Evolutionary conservation across 768 basidiomycete species (phyloP), one percentile per base, ranked within the genome.

Genomic region (Coprinopsis strossmayeri): DNA sequence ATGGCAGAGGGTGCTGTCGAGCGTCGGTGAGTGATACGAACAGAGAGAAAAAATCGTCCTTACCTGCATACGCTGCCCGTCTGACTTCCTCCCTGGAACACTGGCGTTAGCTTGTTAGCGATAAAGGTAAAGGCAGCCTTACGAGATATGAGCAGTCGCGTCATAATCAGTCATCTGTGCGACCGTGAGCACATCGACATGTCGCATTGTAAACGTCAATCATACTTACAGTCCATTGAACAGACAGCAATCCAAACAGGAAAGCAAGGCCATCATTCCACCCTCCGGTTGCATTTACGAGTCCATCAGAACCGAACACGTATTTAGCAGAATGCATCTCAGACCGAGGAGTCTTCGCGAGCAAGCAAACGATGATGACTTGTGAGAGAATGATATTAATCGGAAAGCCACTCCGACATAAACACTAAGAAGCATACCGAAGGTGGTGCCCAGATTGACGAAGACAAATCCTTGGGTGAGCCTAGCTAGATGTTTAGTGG

Each of bases 191-290:
- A n/a, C n/a, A n/a, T n/a, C n/a, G n/a, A n/a, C n/a, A n/a, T n/a
- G n/a, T n/a, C n/a, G n/a, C n/a, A n/a, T n/a, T n/a, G n/a, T n/a
- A n/a, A n/a, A n/a, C n/a, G n/a, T n/a, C n/a, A n/a, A n/a, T n/a
- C n/a, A n/a, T n/a, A n/a, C 82, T 27, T 57, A 88, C 83, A 55
- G 87, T 89, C 87, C 89, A 91, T 61, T 91, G 89, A 18, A 94
- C 91, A 50, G 82, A 86, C 24, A 93, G 72, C 44, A 93, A 65
- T 21, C 91, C 91, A 55, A 95, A 84, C 18, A 91, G 68, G 69
- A 92, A 91, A 0, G 89, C 83, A 37, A 94, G 69, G 0, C 91
- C 91, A 34, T 74, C 77, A 55, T 81, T 83, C 77, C 81, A 83
- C 51, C 84, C 90, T 24, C 88, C 87, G 0, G 89, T 84, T 57